A percentile compares a stretch with the other conserved stretches of the same genome.
Conservation (phyloP, 1,139 yeast genomes). For the Hanseniaspora sp. region DNA sequence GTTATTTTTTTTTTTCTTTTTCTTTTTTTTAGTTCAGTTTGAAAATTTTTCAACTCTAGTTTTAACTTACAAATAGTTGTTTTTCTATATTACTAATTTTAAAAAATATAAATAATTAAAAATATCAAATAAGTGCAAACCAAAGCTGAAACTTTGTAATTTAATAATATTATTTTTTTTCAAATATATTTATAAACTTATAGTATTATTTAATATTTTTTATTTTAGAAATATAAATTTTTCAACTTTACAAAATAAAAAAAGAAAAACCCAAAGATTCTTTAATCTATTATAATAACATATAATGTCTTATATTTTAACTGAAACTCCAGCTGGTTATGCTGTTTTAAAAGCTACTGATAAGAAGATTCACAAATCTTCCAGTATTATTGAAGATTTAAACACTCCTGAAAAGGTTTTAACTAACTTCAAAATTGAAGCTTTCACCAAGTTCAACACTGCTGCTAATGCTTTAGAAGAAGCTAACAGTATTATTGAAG, state of each 20-base stretch:
- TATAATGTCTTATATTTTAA: slow-evolving; percentile 79
- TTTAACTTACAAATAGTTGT: not conserved
- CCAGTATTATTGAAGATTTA: slow-evolving; percentile 63
- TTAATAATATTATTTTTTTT: not conserved
- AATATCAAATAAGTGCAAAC: not conserved
- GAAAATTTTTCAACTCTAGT: not conserved
- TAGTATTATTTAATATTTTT: too few species aligned
- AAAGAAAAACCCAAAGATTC: not conserved
- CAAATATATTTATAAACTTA: too few species aligned
- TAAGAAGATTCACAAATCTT: slow-evolving; percentile 87
- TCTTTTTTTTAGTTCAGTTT: not conserved
- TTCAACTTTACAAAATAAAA: not conserved
- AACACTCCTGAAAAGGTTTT: slow-evolving; percentile 74
- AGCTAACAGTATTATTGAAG: slow-evolving; percentile 83
- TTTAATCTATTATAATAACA: not conserved
- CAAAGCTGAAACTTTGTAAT: not conserved
- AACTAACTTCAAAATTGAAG: slow-evolving; percentile 74
- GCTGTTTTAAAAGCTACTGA: slow-evolving; percentile 95
- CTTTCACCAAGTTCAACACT: slow-evolving; percentile 84
- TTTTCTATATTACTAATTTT: too few species aligned
- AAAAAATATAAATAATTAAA: too few species aligned
- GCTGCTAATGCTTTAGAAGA: slow-evolving; percentile 96
- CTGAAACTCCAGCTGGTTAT: slow-evolving; percentile 98
- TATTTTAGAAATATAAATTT: not conserved
- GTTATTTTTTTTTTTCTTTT: not conserved